Evolutionary conservation across 768 basidiomycete genomes (phyloP), one percentile per base, ranked within the genome.

Genomic region (Suillus decipiens): DNA sequence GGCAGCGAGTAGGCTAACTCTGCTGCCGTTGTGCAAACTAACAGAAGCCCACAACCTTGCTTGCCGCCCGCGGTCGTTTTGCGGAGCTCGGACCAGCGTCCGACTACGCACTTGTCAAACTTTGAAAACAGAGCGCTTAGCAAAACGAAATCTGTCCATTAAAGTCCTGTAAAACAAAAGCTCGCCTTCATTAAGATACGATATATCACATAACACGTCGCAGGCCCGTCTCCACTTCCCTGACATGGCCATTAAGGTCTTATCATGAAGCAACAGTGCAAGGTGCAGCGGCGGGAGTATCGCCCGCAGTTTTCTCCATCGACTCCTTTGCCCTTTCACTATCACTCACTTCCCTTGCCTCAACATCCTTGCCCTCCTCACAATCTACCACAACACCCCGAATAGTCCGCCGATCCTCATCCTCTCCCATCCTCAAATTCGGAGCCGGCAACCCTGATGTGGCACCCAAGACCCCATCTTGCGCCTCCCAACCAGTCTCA

Each of bases 391-490:
- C 69, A 47, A 72, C 66, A n/a, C 73, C 72, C 42, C 74, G 70
- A 65, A 76, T 73, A 68, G 79, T 69, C 69, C 79, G 64, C 72
- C 81, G 72, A 80, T 85, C 66, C 62, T 75, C 79, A 58, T 77
- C 79, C n/a, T 70, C 75, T 56, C 57, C 50, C 31, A 45, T 19
- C 28, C 24, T 57, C 39, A 53, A 34, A 34, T 53, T 57, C 39
- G 39, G 28, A 19, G 15, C 17, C 28, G 28, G 10, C 6, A 57
- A 31, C 39, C 56, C 39, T 41, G 56, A 39, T 10, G 37, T 12
- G 2, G 36, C 56, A 31, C 51, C 33, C 51, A n/a, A 33, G 6
- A 45, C 55, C 24, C 66, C 67, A 56, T 70, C 75, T 24, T 63
- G 68, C 11, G 39, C 39, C 51, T 65, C 69, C 57, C 66, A 73